Evolutionary conservation across 352 stramenopile genomes (phyloP).

Genomic region (Phytophthora parvispora): DNA sequence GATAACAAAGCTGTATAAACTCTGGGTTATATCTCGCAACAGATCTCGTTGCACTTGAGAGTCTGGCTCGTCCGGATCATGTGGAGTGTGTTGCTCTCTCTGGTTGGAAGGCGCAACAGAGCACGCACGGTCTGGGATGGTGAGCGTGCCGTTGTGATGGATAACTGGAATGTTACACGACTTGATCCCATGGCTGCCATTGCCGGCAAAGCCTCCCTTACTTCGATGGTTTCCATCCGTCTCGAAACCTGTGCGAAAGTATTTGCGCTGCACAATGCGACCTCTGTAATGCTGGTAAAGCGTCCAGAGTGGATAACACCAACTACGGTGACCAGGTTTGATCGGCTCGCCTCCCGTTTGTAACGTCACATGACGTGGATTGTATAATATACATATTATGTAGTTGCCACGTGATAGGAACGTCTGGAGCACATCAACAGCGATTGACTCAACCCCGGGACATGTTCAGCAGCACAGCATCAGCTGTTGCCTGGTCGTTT

Average conservation of each 20-base stretch:
- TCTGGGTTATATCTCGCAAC: neutral
- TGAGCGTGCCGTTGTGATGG: neutral
- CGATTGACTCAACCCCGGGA: neutral
- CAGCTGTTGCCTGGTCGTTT: neutral
- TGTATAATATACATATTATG: too few relatives aligned
- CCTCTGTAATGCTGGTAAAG: too few relatives aligned
- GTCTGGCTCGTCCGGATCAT: neutral
- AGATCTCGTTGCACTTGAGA: neutral
- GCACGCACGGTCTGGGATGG: neutral
- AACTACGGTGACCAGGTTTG: too few relatives aligned
- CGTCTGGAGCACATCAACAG: neutral
- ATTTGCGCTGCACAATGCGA: too few relatives aligned
- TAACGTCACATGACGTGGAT: neutral
- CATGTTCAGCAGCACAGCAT: neutral
- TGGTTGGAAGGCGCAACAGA: neutral
- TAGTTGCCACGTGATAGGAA: neutral
- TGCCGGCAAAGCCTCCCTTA: too few relatives aligned
- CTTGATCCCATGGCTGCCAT: too few relatives aligned
- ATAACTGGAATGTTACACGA: neutral
- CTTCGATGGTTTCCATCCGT: too few relatives aligned
- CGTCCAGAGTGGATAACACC: too few relatives aligned
- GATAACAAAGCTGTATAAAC: neutral
- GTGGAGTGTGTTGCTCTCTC: neutral
- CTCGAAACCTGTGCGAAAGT: too few relatives aligned
- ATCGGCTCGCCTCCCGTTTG: too few relatives aligned